Evolutionary conservation across 176 grass and related monocot species (phyloP), one percentile per base, ranked within the genome.

Genomic region (Juncus effusus): DNA sequence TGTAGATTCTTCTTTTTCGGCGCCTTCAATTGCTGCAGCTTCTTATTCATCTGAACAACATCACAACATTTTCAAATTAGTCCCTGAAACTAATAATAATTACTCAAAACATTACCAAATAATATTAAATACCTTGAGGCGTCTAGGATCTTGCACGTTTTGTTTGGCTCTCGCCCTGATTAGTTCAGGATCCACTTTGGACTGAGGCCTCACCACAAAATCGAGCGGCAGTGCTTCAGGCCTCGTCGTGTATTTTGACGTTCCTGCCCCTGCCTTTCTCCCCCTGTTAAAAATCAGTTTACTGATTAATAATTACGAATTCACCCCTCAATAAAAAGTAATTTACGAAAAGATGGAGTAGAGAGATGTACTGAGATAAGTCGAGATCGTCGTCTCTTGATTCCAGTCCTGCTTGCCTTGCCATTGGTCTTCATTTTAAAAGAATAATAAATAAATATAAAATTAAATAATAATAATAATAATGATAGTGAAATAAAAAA

Each of bases 1-100:
- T 99, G 94, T 11, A 99, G 94, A 4, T 84, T 85, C 72, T 89
- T 93, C 85, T 93, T 93, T 75, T 99, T 99, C 12, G 85, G 88
- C 11, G 85, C 80, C 74, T 93, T 90, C 49, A 99, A 73, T 80
- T 90, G 83, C 76, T 87, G 89, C 62, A 99, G 16, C 76, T 93
- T 99, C 80, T 89, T 99, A 70, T 89, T 85, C 85, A 97, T 93
- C 94, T 97, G 80, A 74, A 75, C 13, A 10, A 49, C 59, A 51
- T 42, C 12, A 76, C 58, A 40, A 60, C 40, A 7, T 79, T 36
- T 42, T 76, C 7, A 70, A 10, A 51, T 59, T 38, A 61, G 3
- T n/a, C 13, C 19, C 42, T 3, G 65, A 42, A 60, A 62, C 0
- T 13, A 14, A 44, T 10, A 12, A 5, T 2, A 68, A 62, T 4